Base-by-base conservation (phyloP, 805 yeast genomes). In the Kodamaea restingae region DNA sequence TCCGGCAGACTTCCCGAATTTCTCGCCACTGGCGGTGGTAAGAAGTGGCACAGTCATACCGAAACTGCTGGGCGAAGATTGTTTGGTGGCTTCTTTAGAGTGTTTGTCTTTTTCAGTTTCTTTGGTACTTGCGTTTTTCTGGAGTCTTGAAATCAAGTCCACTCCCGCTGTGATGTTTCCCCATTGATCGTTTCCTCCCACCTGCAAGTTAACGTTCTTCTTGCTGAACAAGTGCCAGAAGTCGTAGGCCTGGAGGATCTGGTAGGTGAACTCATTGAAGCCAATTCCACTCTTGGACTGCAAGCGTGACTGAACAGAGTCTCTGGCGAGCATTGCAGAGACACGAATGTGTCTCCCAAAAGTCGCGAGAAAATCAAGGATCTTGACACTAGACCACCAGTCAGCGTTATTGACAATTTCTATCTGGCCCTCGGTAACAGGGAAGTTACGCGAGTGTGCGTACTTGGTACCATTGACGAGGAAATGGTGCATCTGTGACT, bases 141-240 rank as follows among this genome's bases (percentile, higher is more conserved):
- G 27, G 49, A 85, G 56, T 45, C 95, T 67, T 1, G 82, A 70
- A 28, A 90, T 88, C 42, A 93, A 70, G 52, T 93, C 98, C 28
- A 86, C 76, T 0, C 98, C 98, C 0, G 98, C 97, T 2, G 95
- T 87, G 43, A 93, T 93, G 53, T 93, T 93, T 1, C 98, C 98
- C 88, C 96, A 93, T 61, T 93, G 98, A 58, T 93, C 98, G 55
- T 85, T 88, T 4, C 98, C 98, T 17, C 98, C 98, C 25, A 85
- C 80, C 64, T 93, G 98, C 10, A 88, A 61, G 31, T 71, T 69
- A 31, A 90, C 90, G 3, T 67, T 60, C 26, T 76, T 61, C 11
- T 74, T 57, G 27, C 71, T 72, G 65, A 78, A 79, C 42, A 93
- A 63, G 55, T 90, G 88, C 72, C 83, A 88, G 55, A 88, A 93